These are phyloP conservation scores for Jatropha podagrica DNA, from an alignment of 441 rosid species.

Conservation along the genomic window DNA sequence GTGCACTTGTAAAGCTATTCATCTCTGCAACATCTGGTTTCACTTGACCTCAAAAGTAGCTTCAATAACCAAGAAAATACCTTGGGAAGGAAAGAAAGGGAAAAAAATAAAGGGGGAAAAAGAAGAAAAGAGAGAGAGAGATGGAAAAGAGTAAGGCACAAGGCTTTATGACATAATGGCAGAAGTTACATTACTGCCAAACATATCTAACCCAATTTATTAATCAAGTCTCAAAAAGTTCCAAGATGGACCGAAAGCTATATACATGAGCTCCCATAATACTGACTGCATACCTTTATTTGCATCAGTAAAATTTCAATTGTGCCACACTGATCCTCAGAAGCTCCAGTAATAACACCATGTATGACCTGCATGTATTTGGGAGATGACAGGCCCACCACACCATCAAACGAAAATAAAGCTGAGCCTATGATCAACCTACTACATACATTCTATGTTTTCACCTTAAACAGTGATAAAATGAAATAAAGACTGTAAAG, in stretches of 20 bases:
- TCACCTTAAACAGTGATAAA: constrained; percentile 14
- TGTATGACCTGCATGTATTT: constrained; percentile 54
- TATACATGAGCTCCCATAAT: constrained; percentile 27
- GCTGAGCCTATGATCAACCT: constrained; percentile 30
- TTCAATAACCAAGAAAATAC: constrained; percentile 39
- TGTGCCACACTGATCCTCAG: constrained; percentile 40
- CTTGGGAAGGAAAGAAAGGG: constrained; percentile 30
- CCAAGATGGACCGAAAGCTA: constrained; percentile 20
- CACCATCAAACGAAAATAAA: constrained; percentile 39
- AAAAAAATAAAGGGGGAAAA: not conserved
- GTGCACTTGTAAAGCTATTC: constrained; percentile 33
- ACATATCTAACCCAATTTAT: constrained; percentile 20
- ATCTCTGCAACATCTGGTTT: constrained; percentile 52
- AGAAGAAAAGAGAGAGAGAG: constrained; percentile 10
- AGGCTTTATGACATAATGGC: constrained; percentile 22
- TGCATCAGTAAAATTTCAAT: constrained; percentile 36
- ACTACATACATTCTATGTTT: constrained; percentile 19
- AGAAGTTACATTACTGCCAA: constrained; percentile 17
- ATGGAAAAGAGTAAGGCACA: constrained; percentile 38
- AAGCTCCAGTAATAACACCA: constrained; percentile 51
- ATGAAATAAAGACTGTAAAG: not conserved
- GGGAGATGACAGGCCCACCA: constrained; percentile 50
- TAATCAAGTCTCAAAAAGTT: constrained; percentile 23
- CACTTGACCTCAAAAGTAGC: constrained; percentile 48
- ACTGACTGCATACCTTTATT: constrained; percentile 47